Percentiles rank a stretch among this genome's conserved stretches.
Conservation (phyloP, 1,139 yeast genomes). For the Saccharomyces hybrid region DNA sequence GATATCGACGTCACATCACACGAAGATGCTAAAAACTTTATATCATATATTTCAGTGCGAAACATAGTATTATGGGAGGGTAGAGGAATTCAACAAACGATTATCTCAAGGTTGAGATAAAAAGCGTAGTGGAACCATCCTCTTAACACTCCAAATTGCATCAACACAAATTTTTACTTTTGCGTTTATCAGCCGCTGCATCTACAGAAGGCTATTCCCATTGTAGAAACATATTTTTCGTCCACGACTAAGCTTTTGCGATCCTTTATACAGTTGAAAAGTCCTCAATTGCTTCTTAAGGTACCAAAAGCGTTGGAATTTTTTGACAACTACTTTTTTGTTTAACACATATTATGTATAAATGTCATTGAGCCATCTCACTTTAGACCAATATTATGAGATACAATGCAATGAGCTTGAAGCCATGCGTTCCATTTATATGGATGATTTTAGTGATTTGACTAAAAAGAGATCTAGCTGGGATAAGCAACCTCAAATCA, state of each 20-base stretch:
- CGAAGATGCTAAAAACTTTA: neutral
- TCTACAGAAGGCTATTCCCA: neutral
- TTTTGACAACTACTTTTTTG: neutral
- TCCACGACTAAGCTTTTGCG: neutral
- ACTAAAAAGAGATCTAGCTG: slow-evolving; percentile 64
- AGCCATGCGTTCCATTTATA: slow-evolving; percentile 78
- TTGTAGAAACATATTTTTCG: neutral
- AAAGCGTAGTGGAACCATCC: neutral
- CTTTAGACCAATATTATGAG: slow-evolving; percentile 36
- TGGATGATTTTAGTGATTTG: slow-evolving; percentile 65
- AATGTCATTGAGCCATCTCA: slow-evolving; percentile 27
- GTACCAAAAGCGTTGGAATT: neutral
- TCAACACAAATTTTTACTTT: neutral
- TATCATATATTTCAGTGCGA: neutral
- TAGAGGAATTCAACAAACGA: no score
- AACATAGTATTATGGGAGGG: neutral
- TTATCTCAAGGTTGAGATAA: neutral
- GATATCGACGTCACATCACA: neutral
- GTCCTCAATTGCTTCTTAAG: neutral
- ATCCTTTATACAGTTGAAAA: neutral
- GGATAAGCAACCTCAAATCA: slow-evolving; percentile 76
- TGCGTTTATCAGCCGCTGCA: neutral
- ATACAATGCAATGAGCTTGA: slow-evolving; percentile 44
- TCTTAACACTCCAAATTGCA: neutral
- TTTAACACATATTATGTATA: slow-evolving; percentile 2